Evolutionary conservation across 2,329 filamentous ascomycete species (phyloP).

Genomic region (Paecilomyces formosus): DNA sequence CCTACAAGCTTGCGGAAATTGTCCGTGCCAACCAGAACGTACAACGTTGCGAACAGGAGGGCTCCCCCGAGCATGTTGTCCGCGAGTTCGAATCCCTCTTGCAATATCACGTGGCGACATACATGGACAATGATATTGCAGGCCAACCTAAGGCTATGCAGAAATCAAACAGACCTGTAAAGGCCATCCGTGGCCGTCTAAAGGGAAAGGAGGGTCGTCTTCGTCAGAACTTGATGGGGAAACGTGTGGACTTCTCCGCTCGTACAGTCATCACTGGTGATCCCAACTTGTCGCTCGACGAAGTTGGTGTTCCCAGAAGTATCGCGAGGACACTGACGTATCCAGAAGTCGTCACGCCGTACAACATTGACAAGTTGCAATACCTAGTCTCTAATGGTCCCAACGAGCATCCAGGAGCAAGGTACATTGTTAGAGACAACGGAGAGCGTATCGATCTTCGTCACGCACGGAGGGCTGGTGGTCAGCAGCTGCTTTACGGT

Average conservation of each 20-base stretch:
- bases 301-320: constrained; percentile 91
- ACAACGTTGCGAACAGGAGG: constrained; percentile 80
- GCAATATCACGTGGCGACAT: constrained; percentile 96
- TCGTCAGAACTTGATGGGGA: constrained; percentile 98
- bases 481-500: constrained; percentile 81
- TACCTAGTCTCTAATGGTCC: constrained; percentile 87
- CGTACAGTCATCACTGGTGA: constrained; percentile 99
- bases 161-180: constrained; percentile 93
- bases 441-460: constrained; percentile 91
- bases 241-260: constrained; percentile 97
- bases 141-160: constrained; percentile 90
- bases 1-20: constrained; percentile 97
- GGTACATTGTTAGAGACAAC: constrained; percentile 90
- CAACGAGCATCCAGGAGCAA: constrained; percentile 89
- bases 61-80: constrained; percentile 83
- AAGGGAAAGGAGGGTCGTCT: constrained; percentile 99
- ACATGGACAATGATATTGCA: constrained; percentile 99
- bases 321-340: constrained; percentile 93
- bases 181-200: constrained; percentile 90
- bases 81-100: constrained; percentile 85
- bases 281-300: constrained; percentile 89
- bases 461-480: constrained; percentile 77
- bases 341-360: constrained; percentile 92
- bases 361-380: constrained; percentile 92
- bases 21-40: constrained; percentile 96